A percentile compares a stretch with the other conserved stretches of the same genome.
phyloP scores from a whole-genome alignment of 2,329 filamentous ascomycete species.

The Aspergillus awamori region DNA sequence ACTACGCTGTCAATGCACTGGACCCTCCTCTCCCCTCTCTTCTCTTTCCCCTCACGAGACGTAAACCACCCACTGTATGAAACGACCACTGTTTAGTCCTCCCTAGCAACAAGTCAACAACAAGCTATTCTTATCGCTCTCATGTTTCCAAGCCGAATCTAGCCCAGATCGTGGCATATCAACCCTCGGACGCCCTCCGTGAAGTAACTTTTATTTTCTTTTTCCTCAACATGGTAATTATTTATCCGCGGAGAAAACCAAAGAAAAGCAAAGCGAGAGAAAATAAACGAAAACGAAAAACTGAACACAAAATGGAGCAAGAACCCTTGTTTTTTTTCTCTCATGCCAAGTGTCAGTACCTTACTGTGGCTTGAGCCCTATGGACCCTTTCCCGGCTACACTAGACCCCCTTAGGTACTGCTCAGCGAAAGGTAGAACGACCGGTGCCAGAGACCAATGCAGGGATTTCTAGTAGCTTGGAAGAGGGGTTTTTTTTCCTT shows the following conservation, averaged over 20 bases:
- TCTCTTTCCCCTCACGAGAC: background rate
- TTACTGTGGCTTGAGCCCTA: conserved; percentile 5
- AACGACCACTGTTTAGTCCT: background rate
- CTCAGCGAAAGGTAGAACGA: background rate
- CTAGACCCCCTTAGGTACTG: background rate
- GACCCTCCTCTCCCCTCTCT: background rate
- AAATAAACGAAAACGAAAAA: background rate
- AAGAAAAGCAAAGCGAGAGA: background rate
- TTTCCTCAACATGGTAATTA: background rate
- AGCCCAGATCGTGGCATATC: background rate
- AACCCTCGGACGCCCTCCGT: background rate
- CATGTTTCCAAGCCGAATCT: no score
- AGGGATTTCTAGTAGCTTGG: background rate
- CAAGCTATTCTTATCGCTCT: no score
- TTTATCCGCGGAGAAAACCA: background rate
- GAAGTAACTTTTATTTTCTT: background rate
- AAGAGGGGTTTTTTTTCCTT: background rate
- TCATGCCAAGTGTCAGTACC: conserved; percentile 1
- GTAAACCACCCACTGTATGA: background rate
- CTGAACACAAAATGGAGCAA: background rate
- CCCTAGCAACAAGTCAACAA: no score
- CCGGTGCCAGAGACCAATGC: conserved; percentile 6
- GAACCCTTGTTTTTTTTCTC: background rate
- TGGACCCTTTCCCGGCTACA: background rate
- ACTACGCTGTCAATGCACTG: background rate